Evolutionary conservation across 176 grass and related monocot species (phyloP).

Genomic region (Oryza nivara): DNA sequence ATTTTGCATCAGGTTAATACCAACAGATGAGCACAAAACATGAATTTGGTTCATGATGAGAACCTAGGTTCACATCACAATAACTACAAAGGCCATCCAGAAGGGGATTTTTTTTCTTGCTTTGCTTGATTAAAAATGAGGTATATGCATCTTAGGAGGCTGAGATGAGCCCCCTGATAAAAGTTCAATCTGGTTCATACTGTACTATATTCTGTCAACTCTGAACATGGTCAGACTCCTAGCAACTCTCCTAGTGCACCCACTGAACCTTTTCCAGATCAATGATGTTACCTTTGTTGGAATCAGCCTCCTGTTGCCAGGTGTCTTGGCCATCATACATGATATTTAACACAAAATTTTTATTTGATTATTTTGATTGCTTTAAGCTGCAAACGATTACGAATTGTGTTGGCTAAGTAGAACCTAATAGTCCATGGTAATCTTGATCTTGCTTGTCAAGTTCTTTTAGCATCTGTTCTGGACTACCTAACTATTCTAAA

Average conservation of each 20-base stretch:
- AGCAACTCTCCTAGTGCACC: background rate
- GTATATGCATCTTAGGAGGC: background rate
- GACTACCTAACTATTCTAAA: background rate
- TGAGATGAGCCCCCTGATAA: too few species aligned
- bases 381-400: background rate
- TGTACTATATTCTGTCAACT: too few species aligned
- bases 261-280: background rate
- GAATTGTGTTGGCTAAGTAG: slow-evolving; percentile 3
- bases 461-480: background rate
- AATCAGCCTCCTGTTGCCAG: background rate
- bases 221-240: background rate
- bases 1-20: background rate
- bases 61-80: too few species aligned
- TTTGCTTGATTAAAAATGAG: too few species aligned
- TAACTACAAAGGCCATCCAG: too few species aligned
- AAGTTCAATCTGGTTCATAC: too few species aligned
- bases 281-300: background rate
- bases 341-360: background rate
- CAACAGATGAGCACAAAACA: background rate
- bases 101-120: too few species aligned
- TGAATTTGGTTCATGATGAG: background rate
- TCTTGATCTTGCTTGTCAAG: background rate
- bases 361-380: background rate
- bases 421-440: background rate
- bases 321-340: background rate